A percentile compares a stretch with the other conserved stretches of the same genome.
These are phyloP conservation scores for Orbilia ellipsospora DNA, from an alignment of 2,329 filamentous ascomycete genomes.

Conservation along the genomic window DNA sequence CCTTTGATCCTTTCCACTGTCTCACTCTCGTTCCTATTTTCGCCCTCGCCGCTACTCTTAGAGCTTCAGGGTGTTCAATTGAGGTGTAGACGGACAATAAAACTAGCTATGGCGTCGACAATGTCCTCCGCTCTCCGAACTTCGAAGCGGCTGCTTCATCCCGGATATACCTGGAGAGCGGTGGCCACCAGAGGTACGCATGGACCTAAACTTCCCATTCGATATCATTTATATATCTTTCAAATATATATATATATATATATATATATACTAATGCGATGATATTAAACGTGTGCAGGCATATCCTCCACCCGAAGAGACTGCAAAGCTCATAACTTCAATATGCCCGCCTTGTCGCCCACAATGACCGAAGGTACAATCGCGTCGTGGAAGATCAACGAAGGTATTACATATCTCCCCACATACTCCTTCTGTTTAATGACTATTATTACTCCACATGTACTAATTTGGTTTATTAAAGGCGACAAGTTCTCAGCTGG, in stretches of 20 bases:
- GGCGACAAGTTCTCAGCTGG: constrained; percentile 82
- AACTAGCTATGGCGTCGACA: constrained; percentile 33
- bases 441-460: background rate
- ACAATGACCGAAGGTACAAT: constrained; percentile 97
- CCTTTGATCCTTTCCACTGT: background rate
- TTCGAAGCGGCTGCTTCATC: constrained; percentile 32
- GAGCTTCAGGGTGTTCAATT: constrained; percentile 1
- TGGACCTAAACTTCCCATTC: background rate
- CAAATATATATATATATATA: background rate
- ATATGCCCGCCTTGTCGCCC: constrained; percentile 89
- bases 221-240: background rate
- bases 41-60: background rate
- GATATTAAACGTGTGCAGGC: constrained; percentile 5
- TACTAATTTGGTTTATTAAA: constrained; percentile 55
- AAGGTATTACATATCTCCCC: constrained; percentile 66
- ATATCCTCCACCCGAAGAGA: constrained; percentile 35
- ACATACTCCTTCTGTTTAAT: too few species aligned
- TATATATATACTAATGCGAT: too few species aligned
- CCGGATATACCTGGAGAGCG: constrained; percentile 32
- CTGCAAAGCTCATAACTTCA: constrained; percentile 81
- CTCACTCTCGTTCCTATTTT: background rate
- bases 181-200: constrained; percentile 31
- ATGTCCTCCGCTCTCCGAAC: constrained; percentile 53
- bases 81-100: background rate
- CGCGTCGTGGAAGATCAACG: constrained; percentile 84